A percentile compares a stretch with the other conserved stretches of the same genome.
Evolutionary conservation across 176 grass and related monocot genomes (phyloP).

Genomic region (Avena eriantha): DNA sequence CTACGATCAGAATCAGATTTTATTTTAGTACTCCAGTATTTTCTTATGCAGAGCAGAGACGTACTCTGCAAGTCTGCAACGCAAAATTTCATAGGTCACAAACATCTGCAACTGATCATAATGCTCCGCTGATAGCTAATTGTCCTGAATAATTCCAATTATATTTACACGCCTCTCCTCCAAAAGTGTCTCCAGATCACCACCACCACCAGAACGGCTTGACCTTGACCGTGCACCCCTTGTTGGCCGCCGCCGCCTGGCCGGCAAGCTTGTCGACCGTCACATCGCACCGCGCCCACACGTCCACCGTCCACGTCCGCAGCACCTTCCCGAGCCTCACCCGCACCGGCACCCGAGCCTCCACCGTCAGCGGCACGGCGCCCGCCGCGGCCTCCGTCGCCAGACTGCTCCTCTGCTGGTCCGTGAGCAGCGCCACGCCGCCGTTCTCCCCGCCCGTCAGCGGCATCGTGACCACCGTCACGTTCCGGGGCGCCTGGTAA

Average conservation of each 20-base stretch:
- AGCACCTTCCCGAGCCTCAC: constrained; percentile 59
- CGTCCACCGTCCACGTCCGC: constrained; percentile 70
- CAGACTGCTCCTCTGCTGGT: constrained; percentile 15
- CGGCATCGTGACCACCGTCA: constrained; percentile 48
- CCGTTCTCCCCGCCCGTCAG: constrained; percentile 23
- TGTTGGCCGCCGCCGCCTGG: neutral
- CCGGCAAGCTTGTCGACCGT: constrained; percentile 60
- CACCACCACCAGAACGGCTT: constrained; percentile 61
- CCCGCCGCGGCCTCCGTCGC: constrained; percentile 20
- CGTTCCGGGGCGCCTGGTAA: constrained; percentile 63
- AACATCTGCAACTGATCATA: neutral
- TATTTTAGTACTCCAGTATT: no score
- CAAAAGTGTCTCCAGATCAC: constrained; percentile 4
- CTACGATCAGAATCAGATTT: neutral
- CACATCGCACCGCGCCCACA: constrained; percentile 67
- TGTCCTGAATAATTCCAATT: neutral
- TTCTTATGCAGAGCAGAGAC: neutral
- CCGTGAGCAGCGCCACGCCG: constrained; percentile 46
- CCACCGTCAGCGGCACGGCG: constrained; percentile 58
- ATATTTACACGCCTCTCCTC: neutral
- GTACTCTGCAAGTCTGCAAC: neutral
- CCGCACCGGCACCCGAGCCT: constrained; percentile 49
- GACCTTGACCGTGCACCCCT: constrained; percentile 53
- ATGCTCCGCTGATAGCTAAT: neutral
- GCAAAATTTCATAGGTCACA: neutral